Percentiles rank a stretch among this genome's conserved stretches.
phyloP scores from a whole-genome alignment of 208 protist species.

The Crithidia thermophila region DNA sequence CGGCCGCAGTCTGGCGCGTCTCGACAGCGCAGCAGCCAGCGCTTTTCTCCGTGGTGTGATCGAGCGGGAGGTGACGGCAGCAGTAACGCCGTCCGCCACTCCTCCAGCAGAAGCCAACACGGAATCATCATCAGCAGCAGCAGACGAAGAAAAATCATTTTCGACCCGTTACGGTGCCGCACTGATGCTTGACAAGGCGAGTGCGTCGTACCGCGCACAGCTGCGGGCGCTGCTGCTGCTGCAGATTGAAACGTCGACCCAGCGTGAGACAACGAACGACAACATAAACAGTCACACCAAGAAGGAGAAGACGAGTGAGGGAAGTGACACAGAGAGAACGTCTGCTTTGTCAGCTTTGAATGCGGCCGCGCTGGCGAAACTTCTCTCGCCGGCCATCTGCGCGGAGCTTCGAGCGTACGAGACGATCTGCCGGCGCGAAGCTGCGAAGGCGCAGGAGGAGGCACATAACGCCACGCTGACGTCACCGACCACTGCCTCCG shows the following conservation, averaged over 20 bases:
- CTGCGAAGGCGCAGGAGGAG: neutral
- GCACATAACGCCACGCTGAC: neutral
- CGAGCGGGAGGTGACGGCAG: neutral
- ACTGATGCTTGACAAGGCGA: neutral
- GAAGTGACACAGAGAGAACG: too few relatives aligned
- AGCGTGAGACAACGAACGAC: slow-evolving; percentile 6
- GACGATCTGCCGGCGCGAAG: slow-evolving; percentile 15
- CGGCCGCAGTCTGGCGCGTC: slow-evolving; percentile 28
- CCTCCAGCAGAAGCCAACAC: neutral
- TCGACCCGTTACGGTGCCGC: slow-evolving; percentile 5
- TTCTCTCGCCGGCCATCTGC: neutral
- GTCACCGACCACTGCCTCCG: neutral
- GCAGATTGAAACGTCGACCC: slow-evolving; percentile 21
- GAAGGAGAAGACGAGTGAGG: too few relatives aligned
- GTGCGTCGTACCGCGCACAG: neutral
- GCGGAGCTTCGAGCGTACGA: slow-evolving; percentile 8
- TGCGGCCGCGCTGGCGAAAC: neutral
- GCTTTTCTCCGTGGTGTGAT: slow-evolving; percentile 10
- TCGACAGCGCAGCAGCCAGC: slow-evolving; percentile 25
- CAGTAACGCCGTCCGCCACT: neutral
- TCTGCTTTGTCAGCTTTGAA: neutral
- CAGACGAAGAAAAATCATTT: neutral
- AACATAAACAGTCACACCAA: too few relatives aligned
- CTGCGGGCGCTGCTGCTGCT: slow-evolving; percentile 21
- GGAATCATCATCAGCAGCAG: neutral